phyloP scores from a whole-genome alignment of 192 early-diverging fungal species.

The Rhizophlyctis rosea region DNA sequence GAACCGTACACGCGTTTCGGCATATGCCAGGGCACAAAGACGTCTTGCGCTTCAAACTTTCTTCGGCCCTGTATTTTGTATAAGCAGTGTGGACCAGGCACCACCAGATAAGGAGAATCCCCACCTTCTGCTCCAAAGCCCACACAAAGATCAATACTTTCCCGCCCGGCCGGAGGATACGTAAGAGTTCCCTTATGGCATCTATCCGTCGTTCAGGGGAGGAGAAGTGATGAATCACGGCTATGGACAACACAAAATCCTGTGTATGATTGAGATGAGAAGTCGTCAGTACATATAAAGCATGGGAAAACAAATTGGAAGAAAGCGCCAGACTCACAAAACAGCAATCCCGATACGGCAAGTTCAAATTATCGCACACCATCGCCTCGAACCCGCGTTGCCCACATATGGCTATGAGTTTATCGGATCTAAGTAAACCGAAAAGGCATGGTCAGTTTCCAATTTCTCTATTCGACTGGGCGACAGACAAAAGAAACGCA shows the following conservation, averaged over 20 bases:
- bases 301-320: no score
- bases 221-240: constrained; percentile 93
- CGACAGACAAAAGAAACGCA: no score
- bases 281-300: no score
- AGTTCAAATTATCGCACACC: constrained; percentile 72
- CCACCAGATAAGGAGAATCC: background rate
- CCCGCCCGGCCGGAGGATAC: constrained; percentile 71
- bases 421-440: constrained; percentile 54
- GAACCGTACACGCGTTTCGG: constrained; percentile 43
- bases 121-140: constrained; percentile 86
- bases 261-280: no score
- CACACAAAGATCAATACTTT: constrained; percentile 86
- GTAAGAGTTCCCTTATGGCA: constrained; percentile 76
- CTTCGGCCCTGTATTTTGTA: constrained; percentile 55
- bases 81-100: no score
- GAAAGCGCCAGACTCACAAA: no score
- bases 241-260: constrained; percentile 95
- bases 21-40: constrained; percentile 90
- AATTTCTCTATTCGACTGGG: no score
- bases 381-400: constrained; percentile 76
- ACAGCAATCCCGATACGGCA: constrained; percentile 66
- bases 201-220: constrained; percentile 64
- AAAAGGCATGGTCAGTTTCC: no score
- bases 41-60: constrained; percentile 86
- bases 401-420: constrained; percentile 71